Percentiles rank a stretch among this genome's conserved stretches.
Evolutionary conservation across 1,284 basidiomycete genomes (phyloP).

Genomic region (Singerocomus inundabilis): DNA sequence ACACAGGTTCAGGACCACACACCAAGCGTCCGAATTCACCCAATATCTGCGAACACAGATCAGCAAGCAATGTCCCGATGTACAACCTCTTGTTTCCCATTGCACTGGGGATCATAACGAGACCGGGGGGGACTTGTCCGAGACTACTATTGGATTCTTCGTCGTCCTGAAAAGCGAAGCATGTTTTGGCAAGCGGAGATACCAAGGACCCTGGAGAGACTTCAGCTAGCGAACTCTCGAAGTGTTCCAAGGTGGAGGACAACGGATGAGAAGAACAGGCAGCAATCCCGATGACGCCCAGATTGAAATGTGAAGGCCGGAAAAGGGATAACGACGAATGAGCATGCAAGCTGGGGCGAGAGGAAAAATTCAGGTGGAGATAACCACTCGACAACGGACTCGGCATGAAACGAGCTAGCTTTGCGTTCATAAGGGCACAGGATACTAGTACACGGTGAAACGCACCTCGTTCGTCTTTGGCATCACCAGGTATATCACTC

Average conservation of each 20-base stretch:
- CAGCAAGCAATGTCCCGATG: constrained; percentile 81
- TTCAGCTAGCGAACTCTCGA: constrained; percentile 58
- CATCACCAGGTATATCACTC: constrained; percentile 76
- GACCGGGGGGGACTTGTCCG: constrained; percentile 56
- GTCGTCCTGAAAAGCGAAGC: constrained; percentile 77
- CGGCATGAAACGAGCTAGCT: constrained; percentile 76
- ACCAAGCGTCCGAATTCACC: constrained; percentile 81
- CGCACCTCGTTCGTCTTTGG: constrained; percentile 74
- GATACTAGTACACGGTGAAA: constrained; percentile 1
- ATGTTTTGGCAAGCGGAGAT: constrained; percentile 74
- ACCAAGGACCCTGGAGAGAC: constrained; percentile 63
- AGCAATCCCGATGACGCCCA: constrained; percentile 78
- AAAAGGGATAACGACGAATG: constrained; percentile 62
- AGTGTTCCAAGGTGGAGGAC: constrained; percentile 59
- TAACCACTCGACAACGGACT: constrained; percentile 71
- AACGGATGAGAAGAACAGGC: constrained; percentile 60
- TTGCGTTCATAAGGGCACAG: constrained; percentile 5
- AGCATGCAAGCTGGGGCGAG: constrained; percentile 62
- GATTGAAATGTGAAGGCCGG: constrained; percentile 73
- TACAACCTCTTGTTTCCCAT: constrained; percentile 82
- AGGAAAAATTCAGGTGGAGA: constrained; percentile 70
- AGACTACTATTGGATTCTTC: constrained; percentile 57
- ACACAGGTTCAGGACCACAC: constrained; percentile 22
- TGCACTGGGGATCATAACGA: constrained; percentile 73
- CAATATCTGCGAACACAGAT: constrained; percentile 81